Base-by-base conservation (phyloP, 257 asterid species). In the Solanum arcanum region DNA sequence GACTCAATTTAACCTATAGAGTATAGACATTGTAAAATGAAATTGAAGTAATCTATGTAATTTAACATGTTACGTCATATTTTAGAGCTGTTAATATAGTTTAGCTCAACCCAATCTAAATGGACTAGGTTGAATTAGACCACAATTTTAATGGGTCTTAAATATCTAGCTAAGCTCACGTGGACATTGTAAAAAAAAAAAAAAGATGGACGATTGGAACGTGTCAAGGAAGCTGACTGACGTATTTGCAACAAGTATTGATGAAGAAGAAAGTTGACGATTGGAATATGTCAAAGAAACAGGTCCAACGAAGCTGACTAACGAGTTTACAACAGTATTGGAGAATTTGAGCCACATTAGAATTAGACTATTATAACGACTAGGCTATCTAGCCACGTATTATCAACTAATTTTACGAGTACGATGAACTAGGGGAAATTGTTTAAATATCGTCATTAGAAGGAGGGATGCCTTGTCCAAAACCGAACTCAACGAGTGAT, bases 381-480 rank as follows among this genome's bases (percentile, higher is more conserved):
- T 37, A 20, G 3, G 8, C 18, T 13, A 68, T 68, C 29, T 12
- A 68, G 5, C 2, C 5, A 31, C 5, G 9, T 7, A 15, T 31
- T 70, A 70, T 70, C 66, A 7, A 20, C n/a, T 11, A 23, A 64
- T 64, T 64, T 64, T n/a, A 5, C 16, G 9, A 64, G 16, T 66
- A 25, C 8, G 27, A 13, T 27, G 11, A 68, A 68, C 2, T n/a
- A 64, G 72, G 29, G 18, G 25, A 64, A 64, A 25, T 12, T 64
- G 2, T 6, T 68, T 13, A 29, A 33, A 14, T 68, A 68, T 46
- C 78, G 27, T 72, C 46, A 9, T 72, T 72, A 18, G 15, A 33
- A 82, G 89, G 89, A 87, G 89, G 49, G 14, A 82, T 33, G 76
- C 1, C 70, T 82, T 87, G 89, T 68, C 89, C 89, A 18, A 12